Evolutionary conservation across 2,329 filamentous ascomycete genomes (phyloP), one percentile per base, ranked within the genome.

Genomic region (Diaporthe citrichinensis): DNA sequence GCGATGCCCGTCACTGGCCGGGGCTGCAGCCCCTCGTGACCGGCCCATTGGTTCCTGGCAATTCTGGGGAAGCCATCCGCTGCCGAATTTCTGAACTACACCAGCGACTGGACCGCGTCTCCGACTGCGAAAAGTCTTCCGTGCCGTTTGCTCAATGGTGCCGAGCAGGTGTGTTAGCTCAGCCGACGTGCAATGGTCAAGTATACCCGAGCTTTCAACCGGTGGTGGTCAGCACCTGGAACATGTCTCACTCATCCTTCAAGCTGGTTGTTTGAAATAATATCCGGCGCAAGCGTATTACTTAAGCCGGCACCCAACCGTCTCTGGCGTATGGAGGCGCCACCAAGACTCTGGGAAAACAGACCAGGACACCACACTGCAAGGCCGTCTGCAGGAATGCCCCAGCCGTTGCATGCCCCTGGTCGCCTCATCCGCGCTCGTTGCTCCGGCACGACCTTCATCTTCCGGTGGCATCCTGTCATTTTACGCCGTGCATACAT

Each of bases 221-320:
- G 65, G 65, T 69, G 65, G 65, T 69, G 65, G 65, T 69, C 65
- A 69, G 65, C 65, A 55, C 28, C 23, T 41, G 49, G 49, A 41
- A 55, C 65, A 69, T 69, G 65, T 69, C 65, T 69, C 65, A 69
- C 65, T 31, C 49, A 46, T 49, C 61, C 41, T 14, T 12, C 25
- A 49, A 39, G 49, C 31, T 36, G 34, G 8, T 28, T 55, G 34
- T 28, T 41, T 28, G 65, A 34, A 23, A 28, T 41, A 41, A 39
- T 41, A 17, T 53, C 23, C 49, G 15, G 65, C 34, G 25, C 65
- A 28, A 9, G 65, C 49, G n/a, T 31, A 46, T 69, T 53, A 69
- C 46, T 39, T 36, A 53, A 68, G 46, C 46, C 65, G 39, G 34
- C 31, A 28, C 31, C 34, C n/a, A 39, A 55, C 31, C 12, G 34